A percentile compares a stretch with the other conserved stretches of the same genome.
These are phyloP conservation scores for Saccharomycopsis selenospora DNA, from an alignment of 805 yeast species.

Conservation along the genomic window DNA sequence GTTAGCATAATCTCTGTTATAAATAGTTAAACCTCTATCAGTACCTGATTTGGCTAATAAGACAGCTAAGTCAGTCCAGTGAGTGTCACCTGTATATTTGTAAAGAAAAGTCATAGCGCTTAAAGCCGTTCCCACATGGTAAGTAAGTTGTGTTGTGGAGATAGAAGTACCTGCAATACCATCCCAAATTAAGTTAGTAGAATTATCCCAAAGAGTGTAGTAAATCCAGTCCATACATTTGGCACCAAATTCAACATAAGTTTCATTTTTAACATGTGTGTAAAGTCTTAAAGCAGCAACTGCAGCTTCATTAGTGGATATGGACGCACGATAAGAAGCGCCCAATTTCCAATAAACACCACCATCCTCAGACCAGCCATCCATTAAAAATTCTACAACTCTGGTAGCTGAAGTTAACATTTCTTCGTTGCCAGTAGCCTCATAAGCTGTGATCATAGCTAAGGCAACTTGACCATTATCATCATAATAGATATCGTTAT, in stretches of 20 bases:
- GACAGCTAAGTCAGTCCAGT: slow-evolving; percentile 36
- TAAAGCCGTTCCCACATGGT: slow-evolving; percentile 56
- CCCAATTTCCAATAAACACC: slow-evolving; percentile 62
- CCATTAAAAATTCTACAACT: slow-evolving; percentile 52
- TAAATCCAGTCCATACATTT: slow-evolving; percentile 50
- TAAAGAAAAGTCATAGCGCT: slow-evolving; percentile 47
- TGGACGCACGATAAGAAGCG: slow-evolving; percentile 52
- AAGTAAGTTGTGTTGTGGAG: background rate
- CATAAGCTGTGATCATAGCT: slow-evolving; percentile 56
- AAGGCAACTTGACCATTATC: slow-evolving; percentile 69
- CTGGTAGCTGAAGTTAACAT: slow-evolving; percentile 51
- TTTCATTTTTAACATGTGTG: slow-evolving; percentile 36
- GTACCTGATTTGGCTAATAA: slow-evolving; percentile 48
- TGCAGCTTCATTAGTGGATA: slow-evolving; percentile 61
- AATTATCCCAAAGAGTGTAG: slow-evolving; percentile 39
- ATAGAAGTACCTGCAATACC: slow-evolving; percentile 35
- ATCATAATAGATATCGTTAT: slow-evolving; percentile 54
- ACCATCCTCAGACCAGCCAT: slow-evolving; percentile 52
- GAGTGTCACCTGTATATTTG: slow-evolving; percentile 40
- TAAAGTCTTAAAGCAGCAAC: slow-evolving; percentile 52
- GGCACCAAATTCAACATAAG: slow-evolving; percentile 39
- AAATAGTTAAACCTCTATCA: slow-evolving; percentile 47
- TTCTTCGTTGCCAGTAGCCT: slow-evolving; percentile 49
- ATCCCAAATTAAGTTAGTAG: slow-evolving; percentile 46
- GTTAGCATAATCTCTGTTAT: slow-evolving; percentile 51